Percentiles rank a stretch among this genome's conserved stretches.
phyloP scores from a whole-genome alignment of 2,329 filamentous ascomycete species.

The Trichothecium roseum region DNA sequence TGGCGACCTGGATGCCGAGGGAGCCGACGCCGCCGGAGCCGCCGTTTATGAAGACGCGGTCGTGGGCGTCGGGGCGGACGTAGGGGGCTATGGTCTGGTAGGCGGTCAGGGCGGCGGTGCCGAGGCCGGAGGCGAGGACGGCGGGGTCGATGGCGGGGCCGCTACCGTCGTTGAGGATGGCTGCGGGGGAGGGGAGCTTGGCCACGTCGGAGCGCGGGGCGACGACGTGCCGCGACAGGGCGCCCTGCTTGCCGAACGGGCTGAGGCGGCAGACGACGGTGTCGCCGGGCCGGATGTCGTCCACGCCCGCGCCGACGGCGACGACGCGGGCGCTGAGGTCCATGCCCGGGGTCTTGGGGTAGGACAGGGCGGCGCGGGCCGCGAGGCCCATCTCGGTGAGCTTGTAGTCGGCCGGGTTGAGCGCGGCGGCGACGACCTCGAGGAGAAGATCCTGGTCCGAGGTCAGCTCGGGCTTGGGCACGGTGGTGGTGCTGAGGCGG shows the following conservation, averaged over 20 bases:
- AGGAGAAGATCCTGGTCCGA: slow-evolving; percentile 27
- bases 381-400: slow-evolving; percentile 28
- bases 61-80: slow-evolving; percentile 34
- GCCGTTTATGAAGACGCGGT: slow-evolving; percentile 50
- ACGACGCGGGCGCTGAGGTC: slow-evolving; percentile 42
- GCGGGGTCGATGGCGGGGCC: slow-evolving; percentile 30
- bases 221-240: slow-evolving; percentile 31
- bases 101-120: slow-evolving; percentile 35
- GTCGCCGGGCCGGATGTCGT: slow-evolving; percentile 21
- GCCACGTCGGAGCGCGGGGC: slow-evolving; percentile 21
- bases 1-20: slow-evolving; percentile 55
- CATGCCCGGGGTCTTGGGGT: slow-evolving; percentile 33
- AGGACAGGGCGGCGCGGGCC: slow-evolving; percentile 17
- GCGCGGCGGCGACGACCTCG: slow-evolving; percentile 27
- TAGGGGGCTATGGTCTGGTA: slow-evolving; percentile 36
- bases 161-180: slow-evolving; percentile 30
- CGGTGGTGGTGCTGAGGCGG: slow-evolving; percentile 8
- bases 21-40: slow-evolving; percentile 53
- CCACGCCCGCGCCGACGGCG: slow-evolving; percentile 14
- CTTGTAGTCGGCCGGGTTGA: slow-evolving; percentile 43
- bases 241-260: slow-evolving; percentile 21
- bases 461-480: slow-evolving; percentile 12
- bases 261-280: slow-evolving; percentile 29
- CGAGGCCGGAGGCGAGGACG: slow-evolving; percentile 30
- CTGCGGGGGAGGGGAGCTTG: slow-evolving; percentile 26